phyloP scores from a whole-genome alignment of 2,329 filamentous ascomycete species.

The Magnaporthiopsis incrustans region DNA sequence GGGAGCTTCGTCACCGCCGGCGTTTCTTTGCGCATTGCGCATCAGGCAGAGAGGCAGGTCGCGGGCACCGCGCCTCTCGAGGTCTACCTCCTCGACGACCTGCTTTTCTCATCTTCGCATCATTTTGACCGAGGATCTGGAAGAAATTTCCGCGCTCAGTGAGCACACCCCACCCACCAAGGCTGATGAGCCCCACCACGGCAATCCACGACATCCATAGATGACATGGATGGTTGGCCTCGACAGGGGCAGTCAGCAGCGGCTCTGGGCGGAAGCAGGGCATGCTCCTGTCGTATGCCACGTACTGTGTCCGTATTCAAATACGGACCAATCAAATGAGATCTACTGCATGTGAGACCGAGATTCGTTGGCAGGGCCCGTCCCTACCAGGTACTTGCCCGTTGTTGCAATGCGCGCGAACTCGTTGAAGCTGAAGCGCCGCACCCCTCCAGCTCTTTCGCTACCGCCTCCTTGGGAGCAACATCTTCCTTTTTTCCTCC shows the following conservation, averaged over 20 bases:
- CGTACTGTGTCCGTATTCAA: not conserved
- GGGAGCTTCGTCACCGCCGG: no score
- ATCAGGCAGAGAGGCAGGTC: no score
- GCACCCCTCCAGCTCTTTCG: not conserved
- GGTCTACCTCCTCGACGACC: no score
- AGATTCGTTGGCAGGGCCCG: not conserved
- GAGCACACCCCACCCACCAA: not conserved
- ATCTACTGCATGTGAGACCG: not conserved
- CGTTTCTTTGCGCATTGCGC: no score
- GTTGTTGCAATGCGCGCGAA: no score
- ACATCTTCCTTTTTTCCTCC: not conserved
- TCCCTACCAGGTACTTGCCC: not conserved
- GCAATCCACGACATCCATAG: not conserved
- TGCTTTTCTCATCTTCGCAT: no score
- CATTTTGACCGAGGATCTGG: no score
- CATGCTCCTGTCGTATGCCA: not conserved
- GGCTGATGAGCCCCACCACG: no score
- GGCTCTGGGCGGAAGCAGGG: not conserved
- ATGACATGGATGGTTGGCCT: not conserved
- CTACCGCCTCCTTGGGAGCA: not conserved
- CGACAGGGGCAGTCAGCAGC: not conserved
- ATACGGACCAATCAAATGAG: not conserved
- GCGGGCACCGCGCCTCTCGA: no score
- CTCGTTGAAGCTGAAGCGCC: not conserved
- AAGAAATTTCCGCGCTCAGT: no score